Conservation (phyloP, 176 grass and related monocot genomes). For the Oryza glumipatula region DNA sequence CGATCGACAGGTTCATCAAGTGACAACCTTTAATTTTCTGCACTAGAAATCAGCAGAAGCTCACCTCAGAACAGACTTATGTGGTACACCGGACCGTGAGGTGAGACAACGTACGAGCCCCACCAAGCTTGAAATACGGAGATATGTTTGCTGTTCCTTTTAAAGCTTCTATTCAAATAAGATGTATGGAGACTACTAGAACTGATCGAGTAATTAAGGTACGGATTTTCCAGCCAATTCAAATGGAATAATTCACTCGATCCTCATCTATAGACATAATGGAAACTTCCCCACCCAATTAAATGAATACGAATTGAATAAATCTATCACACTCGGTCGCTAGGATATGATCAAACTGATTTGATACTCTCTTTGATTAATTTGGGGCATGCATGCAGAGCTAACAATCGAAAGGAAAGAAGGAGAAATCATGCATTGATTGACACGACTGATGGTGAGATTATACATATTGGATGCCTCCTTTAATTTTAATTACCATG, state of each 20-base stretch:
- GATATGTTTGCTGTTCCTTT: background rate
- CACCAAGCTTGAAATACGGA: slow-evolving; percentile 20
- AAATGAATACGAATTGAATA: background rate
- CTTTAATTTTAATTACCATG: no score
- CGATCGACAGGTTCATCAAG: slow-evolving; percentile 19
- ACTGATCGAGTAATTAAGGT: background rate
- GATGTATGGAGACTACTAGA: background rate
- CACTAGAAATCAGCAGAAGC: slow-evolving; percentile 33
- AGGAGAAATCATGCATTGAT: background rate
- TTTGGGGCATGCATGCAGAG: background rate
- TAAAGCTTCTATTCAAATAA: background rate
- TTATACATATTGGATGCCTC: background rate
- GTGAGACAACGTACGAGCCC: slow-evolving; percentile 8
- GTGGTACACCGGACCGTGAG: slow-evolving; percentile 49
- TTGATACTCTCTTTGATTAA: background rate
- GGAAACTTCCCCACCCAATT: background rate
- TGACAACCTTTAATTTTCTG: slow-evolving; percentile 21
- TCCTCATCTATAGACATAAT: background rate
- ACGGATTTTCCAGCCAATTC: slow-evolving; percentile 1
- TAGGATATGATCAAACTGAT: background rate
- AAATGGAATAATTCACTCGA: background rate
- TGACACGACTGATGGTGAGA: background rate
- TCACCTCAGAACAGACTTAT: slow-evolving; percentile 61
- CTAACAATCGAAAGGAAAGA: background rate
- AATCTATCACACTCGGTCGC: background rate